Base-by-base conservation (phyloP, 1,284 basidiomycete species). In the Cutaneotrichosporon cavernicola region DNA sequence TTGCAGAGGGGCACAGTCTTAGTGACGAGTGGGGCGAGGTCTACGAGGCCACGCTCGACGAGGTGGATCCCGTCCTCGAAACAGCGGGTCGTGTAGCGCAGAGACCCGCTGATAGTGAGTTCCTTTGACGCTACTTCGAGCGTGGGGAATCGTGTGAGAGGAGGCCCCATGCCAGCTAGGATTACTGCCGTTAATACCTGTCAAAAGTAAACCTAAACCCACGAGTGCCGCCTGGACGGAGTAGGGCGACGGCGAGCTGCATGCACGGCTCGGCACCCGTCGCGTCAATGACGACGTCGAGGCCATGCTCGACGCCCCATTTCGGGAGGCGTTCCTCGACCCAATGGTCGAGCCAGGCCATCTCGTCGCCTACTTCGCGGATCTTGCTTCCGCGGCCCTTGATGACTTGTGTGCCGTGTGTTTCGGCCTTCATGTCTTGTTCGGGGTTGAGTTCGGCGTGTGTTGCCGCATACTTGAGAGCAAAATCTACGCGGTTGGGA, bases 401-500 rank as follows among this genome's bases (percentile, higher is more conserved):
- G 40, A 60, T 22, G 16, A 9, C 47, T 30, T 22, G n/a, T 13
- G 51, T 47, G 8, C 55, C 47, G 14, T n/a, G 21, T 13, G 26
- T 40, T 26, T 34, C 22, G 10, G 34, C 32, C 38, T 30, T 11
- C 43, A 47, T 32, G 10, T 36, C 16, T 8, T 49, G 16, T 36
- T 50, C 30, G 8, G 63, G 63, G n/a, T 34, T 18, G 30, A 61
- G 34, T 13, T 58, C 49, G 5, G 55, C 55, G 30, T 63, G 58
- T 9, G 60, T 55, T 8, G 92, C 92, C 16, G 88, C 90, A 77
- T 94, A 96, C 31, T 76, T 70, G 76, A 88, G 88, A 14, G 95
- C 93, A 74, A 97, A 97, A 50, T 89, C 85, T 56, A 97, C 86
- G 55, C 94, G 89, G 53, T 83, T 78, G 8, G 51, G 18, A 22